Evolutionary conservation across 1,284 basidiomycete genomes (phyloP).

Genomic region (Ganoderma sp.): DNA sequence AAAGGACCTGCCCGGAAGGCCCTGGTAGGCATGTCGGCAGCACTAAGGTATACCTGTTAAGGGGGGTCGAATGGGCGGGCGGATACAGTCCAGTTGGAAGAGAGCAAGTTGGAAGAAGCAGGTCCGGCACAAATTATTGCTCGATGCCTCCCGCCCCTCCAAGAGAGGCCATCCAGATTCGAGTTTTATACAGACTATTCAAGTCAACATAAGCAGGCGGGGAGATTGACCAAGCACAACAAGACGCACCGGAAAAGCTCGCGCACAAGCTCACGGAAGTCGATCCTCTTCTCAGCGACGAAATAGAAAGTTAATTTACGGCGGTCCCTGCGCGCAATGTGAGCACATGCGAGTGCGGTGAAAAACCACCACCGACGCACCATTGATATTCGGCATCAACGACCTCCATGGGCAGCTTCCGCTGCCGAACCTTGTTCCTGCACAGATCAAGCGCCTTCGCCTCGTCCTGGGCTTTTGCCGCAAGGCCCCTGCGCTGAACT

Average conservation of each 20-base stretch:
- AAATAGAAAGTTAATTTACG: slow-evolving; percentile 99
- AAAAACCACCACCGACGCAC: slow-evolving; percentile 50
- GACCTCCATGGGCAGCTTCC: slow-evolving; percentile 97
- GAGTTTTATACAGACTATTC: slow-evolving; percentile 73
- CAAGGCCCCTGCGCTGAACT: slow-evolving; percentile 59
- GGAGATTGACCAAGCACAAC: not conserved
- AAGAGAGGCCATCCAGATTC: slow-evolving; percentile 80
- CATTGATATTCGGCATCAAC: slow-evolving; percentile 98
- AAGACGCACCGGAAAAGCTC: slow-evolving; percentile 81
- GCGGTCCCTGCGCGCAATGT: slow-evolving; percentile 71
- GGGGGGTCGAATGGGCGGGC: not conserved
- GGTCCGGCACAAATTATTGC: slow-evolving; percentile 27
- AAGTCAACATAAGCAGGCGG: slow-evolving; percentile 3
- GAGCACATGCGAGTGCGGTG: slow-evolving; percentile 9
- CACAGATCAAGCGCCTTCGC: slow-evolving; percentile 91
- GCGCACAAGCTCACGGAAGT: slow-evolving; percentile 94
- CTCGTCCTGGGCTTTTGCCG: slow-evolving; percentile 88
- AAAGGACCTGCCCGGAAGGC: not conserved
- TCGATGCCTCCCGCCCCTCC: slow-evolving; percentile 38
- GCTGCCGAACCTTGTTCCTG: slow-evolving; percentile 88
- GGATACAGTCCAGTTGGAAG: not conserved
- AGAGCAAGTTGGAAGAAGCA: slow-evolving; percentile 9
- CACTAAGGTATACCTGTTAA: slow-evolving; percentile 11
- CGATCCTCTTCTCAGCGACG: slow-evolving; percentile 93
- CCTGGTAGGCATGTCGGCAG: not conserved